Evolutionary conservation across 2,329 filamentous ascomycete species (phyloP).

Genomic region (Ophiostoma australiae): DNA sequence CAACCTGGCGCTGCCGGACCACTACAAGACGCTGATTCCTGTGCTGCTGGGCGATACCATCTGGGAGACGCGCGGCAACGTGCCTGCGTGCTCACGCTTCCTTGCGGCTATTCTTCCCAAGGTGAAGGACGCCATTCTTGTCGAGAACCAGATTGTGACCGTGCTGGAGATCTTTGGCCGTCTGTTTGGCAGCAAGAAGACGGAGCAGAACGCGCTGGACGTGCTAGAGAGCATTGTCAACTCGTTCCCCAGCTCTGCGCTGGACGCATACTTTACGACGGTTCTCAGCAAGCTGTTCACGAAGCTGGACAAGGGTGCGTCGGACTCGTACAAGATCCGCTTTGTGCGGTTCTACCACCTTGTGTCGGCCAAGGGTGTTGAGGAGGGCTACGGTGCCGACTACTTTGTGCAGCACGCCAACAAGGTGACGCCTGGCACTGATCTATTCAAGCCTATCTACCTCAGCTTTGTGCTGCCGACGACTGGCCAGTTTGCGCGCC

Average conservation of each 20-base stretch:
- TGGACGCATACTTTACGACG: slow-evolving; percentile 72
- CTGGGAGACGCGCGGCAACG: slow-evolving; percentile 90
- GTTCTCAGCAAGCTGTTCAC: slow-evolving; percentile 80
- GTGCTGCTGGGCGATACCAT: slow-evolving; percentile 75
- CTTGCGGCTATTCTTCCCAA: slow-evolving; percentile 78
- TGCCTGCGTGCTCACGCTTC: slow-evolving; percentile 82
- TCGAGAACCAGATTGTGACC: slow-evolving; percentile 76
- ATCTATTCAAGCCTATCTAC: slow-evolving; percentile 73
- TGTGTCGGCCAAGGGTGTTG: slow-evolving; percentile 65
- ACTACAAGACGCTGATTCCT: slow-evolving; percentile 72
- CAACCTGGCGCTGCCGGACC: slow-evolving; percentile 67
- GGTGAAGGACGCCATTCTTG: slow-evolving; percentile 65
- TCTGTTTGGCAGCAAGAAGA: slow-evolving; percentile 73
- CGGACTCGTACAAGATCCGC: slow-evolving; percentile 77
- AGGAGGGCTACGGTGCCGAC: slow-evolving; percentile 82
- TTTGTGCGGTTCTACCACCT: slow-evolving; percentile 96
- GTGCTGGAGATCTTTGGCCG: slow-evolving; percentile 96
- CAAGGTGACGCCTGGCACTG: slow-evolving; percentile 66
- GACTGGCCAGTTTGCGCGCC: slow-evolving; percentile 80
- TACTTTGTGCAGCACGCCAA: slow-evolving; percentile 87
- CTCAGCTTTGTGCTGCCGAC: slow-evolving; percentile 79
- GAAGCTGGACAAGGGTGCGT: slow-evolving; percentile 60
- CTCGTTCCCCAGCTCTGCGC: slow-evolving; percentile 66
- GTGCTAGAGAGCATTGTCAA: slow-evolving; percentile 75
- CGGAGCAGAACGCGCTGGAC: slow-evolving; percentile 83